Evolutionary conservation across 2,329 filamentous ascomycete genomes (phyloP).

Genomic region (Gaeumannomyces tritici): DNA sequence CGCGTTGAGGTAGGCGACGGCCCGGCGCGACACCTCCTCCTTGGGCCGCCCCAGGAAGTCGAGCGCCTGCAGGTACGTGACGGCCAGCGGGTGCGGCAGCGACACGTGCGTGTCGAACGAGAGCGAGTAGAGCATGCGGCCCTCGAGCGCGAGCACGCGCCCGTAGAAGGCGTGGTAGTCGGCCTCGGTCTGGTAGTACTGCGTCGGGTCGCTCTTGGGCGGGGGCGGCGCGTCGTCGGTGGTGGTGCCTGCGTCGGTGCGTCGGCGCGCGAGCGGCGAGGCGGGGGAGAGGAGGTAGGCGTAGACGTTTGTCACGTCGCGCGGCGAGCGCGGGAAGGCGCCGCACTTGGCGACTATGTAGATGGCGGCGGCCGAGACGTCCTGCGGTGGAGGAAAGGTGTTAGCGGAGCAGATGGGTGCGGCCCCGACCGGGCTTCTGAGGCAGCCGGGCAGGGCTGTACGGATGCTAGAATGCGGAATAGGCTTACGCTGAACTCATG

Average conservation of each 20-base stretch:
- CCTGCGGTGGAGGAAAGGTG: conserved; percentile 34
- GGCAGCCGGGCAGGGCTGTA: neutral
- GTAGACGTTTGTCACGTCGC: conserved; percentile 79
- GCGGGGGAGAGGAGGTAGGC: conserved; percentile 62
- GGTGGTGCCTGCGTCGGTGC: conserved; percentile 7
- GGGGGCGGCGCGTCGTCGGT: conserved; percentile 19
- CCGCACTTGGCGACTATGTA: conserved; percentile 81
- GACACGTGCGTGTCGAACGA: conserved; percentile 79
- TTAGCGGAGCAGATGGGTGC: neutral
- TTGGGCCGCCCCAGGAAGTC: conserved; percentile 45
- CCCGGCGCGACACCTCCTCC: conserved; percentile 49
- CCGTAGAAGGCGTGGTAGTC: conserved; percentile 57
- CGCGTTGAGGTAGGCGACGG: conserved; percentile 75
- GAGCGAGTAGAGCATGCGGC: conserved; percentile 63
- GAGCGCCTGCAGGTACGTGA: conserved; percentile 88
- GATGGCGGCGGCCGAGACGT: conserved; percentile 70
- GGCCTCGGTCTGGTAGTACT: conserved; percentile 64
- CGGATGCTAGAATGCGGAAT: neutral
- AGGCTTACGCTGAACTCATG: conserved; percentile 45
- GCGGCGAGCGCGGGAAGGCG: conserved; percentile 62
- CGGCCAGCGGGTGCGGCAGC: conserved; percentile 74
- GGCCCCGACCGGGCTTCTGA: no score
- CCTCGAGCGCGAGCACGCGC: conserved; percentile 64
- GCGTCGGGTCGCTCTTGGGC: conserved; percentile 30
- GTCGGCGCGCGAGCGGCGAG: conserved; percentile 40